Percentiles rank a stretch among this genome's conserved stretches.
Evolutionary conservation across 176 grass and related monocot species (phyloP).

Genomic region (Oryza coarctata): DNA sequence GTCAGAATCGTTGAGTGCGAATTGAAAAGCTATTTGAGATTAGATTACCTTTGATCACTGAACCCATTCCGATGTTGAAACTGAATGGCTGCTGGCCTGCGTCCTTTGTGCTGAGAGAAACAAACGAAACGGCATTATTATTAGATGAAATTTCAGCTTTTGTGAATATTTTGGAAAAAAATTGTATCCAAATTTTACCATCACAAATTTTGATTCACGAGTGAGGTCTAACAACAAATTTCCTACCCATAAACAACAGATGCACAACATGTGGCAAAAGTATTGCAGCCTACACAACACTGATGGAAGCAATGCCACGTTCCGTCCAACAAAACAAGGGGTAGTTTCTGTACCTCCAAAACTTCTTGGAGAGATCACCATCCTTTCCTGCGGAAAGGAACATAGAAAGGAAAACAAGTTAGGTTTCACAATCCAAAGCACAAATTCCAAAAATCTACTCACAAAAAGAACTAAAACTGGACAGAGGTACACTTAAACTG

Average conservation of each 20-base stretch:
- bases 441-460: background rate
- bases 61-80: conserved; percentile 81
- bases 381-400: conserved; percentile 69
- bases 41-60: conserved; percentile 83
- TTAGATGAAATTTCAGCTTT: background rate
- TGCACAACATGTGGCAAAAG: background rate
- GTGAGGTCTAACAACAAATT: background rate
- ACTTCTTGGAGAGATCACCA: conserved; percentile 79
- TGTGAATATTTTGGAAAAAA: background rate
- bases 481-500: background rate
- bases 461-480: background rate
- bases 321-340: background rate
- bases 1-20: background rate
- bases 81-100: conserved; percentile 83
- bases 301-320: background rate
- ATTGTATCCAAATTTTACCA: background rate
- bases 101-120: conserved; percentile 85
- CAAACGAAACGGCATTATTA: background rate
- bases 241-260: background rate
- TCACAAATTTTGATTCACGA: background rate
- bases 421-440: background rate
- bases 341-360: conserved; percentile 71
- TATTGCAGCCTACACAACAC: background rate
- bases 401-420: conserved; percentile 12
- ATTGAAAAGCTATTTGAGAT: background rate